These are phyloP conservation scores for Davidsoniella neocaledoniae DNA, from an alignment of 2,329 filamentous ascomycete genomes.

Conservation along the genomic window DNA sequence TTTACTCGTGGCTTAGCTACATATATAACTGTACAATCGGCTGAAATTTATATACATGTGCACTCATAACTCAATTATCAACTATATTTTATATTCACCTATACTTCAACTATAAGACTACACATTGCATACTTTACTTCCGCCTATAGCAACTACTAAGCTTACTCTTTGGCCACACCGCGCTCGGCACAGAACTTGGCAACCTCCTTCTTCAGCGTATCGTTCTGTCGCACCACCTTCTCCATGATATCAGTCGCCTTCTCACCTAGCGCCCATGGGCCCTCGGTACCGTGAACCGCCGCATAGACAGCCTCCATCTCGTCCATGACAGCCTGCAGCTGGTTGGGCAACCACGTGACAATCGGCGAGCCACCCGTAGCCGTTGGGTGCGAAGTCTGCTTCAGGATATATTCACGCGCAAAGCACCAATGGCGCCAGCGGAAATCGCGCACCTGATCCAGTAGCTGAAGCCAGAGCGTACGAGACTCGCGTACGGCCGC, in stretches of 20 bases:
- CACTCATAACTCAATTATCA: too few species aligned
- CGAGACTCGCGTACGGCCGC: slow-evolving; percentile 35
- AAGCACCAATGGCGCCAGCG: slow-evolving; percentile 78
- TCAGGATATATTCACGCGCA: slow-evolving; percentile 68
- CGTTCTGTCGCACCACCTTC: slow-evolving; percentile 42
- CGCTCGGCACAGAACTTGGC: slow-evolving; percentile 56
- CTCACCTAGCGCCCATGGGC: slow-evolving; percentile 27
- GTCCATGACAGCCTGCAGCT: slow-evolving; percentile 55
- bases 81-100: too few species aligned
- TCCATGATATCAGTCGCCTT: slow-evolving; percentile 49
- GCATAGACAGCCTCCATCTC: slow-evolving; percentile 48
- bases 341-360: slow-evolving; percentile 71
- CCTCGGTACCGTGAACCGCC: slow-evolving; percentile 25
- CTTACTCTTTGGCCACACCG: slow-evolving; percentile 20
- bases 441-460: slow-evolving; percentile 67
- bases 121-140: too few species aligned
- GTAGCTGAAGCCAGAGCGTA: slow-evolving; percentile 43
- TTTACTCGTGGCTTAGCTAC: too few species aligned
- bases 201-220: slow-evolving; percentile 55
- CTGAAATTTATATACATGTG: too few species aligned
- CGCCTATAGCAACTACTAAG: not conserved
- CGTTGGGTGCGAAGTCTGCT: slow-evolving; percentile 57
- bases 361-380: slow-evolving; percentile 70
- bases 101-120: too few species aligned
- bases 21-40: too few species aligned